Base-by-base conservation (phyloP, 805 yeast genomes). In the Sugiyamaella marilandica region DNA sequence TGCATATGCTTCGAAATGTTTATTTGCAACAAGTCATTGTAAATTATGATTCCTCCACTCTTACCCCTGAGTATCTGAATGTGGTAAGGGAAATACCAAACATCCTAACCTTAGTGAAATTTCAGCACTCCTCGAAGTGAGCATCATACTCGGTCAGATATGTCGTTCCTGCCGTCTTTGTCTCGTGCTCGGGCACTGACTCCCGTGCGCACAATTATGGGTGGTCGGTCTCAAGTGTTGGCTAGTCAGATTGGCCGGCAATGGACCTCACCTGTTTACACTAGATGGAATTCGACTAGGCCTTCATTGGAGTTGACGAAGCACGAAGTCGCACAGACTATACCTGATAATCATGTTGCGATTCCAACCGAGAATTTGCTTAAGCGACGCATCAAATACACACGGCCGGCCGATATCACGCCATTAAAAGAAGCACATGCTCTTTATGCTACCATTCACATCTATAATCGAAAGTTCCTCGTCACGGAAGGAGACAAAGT, bases 401-500 rank as follows among this genome's bases (percentile, higher is more conserved):
- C 60, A 33, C 56, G 56, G 41, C 68, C 69, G 29, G 55, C 43
- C 13, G 85, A 82, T 62, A 68, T 82, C 50, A 69, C 81, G 0
- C 83, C 88, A 2, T 72, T 90, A 55, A 87, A 84, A 63, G 77
- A 81, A 49, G 82, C 85, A 51, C 66, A 65, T n/a, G 79, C 83
- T 47, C 70, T 92, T 32, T 94, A 89, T 65, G 98, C 98, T 45
- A 76, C 87, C 8, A 78, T 92, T 59, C 82, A 81, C 60, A 79
- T 94, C 36, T 94, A 89, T 72, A 81, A 84, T 69, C 82, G 89
- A 69, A 88, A 94, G 41, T 90, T 87, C 64, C 74, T 94, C 56
- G 94, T 94, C 14, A 90, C 98, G 24, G 81, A 84, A 59, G 99
- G 99, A 19, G 99, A 94, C 68, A 79, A 76, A 59, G 79, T 94